Evolutionary conservation across 345 rosid species (phyloP).

Genomic region (Bretschneidera sinensis): DNA sequence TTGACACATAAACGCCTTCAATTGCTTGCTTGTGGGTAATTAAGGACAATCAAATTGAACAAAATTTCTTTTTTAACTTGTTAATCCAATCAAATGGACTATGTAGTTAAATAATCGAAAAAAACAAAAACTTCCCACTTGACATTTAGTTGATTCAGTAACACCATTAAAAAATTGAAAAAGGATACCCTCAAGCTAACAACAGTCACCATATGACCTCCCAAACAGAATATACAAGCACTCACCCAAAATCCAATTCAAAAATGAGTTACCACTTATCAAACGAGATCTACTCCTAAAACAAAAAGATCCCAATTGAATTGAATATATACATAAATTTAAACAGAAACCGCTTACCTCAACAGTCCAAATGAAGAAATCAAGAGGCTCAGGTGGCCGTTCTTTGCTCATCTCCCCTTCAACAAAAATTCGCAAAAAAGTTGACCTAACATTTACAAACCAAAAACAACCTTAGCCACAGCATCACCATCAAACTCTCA

Average conservation of each 20-base stretch:
- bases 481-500: conserved; percentile 10
- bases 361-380: conserved; percentile 99
- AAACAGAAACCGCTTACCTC: conserved; percentile 46
- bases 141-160: background rate
- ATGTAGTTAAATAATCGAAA: background rate
- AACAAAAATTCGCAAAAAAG: conserved; percentile 9
- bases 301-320: background rate
- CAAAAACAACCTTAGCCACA: conserved; percentile 1
- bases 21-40: background rate
- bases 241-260: background rate
- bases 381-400: conserved; percentile 88
- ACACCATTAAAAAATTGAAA: background rate
- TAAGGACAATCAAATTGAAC: background rate
- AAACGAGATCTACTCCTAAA: background rate
- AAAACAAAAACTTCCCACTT: background rate
- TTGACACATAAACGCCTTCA: background rate
- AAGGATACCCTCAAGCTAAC: background rate
- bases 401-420: conserved; percentile 60
- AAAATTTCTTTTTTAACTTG: background rate
- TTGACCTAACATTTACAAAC: background rate
- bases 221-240: too few relatives aligned
- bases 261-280: background rate
- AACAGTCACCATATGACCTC: background rate
- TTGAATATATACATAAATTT: background rate
- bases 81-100: too few relatives aligned